phyloP scores from a whole-genome alignment of 805 yeast species.

The Metschnikowia hibisci region DNA sequence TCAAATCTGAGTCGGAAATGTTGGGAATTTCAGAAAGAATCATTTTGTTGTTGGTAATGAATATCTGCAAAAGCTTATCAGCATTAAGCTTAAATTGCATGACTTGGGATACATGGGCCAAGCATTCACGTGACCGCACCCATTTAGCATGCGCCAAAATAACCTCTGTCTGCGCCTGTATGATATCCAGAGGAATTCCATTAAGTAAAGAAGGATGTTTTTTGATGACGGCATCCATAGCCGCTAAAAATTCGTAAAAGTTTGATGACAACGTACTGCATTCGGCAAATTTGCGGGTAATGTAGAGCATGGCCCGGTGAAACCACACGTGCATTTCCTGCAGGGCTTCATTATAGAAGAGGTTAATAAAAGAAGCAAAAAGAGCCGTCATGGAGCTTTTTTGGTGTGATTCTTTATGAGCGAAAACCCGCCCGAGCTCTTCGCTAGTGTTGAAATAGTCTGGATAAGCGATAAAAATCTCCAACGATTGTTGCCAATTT shows the following conservation, averaged over 20 bases:
- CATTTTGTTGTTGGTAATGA: conserved; percentile 50
- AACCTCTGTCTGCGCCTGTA: conserved; percentile 66
- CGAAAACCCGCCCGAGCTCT: conserved; percentile 21
- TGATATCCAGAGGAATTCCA: conserved; percentile 40
- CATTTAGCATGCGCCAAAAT: conserved; percentile 45
- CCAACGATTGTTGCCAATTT: conserved; percentile 20
- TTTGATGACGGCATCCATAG: conserved; percentile 17
- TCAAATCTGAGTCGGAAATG: conserved; percentile 16
- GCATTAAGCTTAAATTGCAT: conserved; percentile 37
- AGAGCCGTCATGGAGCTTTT: conserved; percentile 28
- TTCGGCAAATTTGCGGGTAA: conserved; percentile 65
- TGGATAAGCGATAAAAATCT: conserved; percentile 14
- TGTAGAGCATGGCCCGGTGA: conserved; percentile 52
- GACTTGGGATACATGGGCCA: conserved; percentile 24
- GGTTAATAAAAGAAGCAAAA: conserved; percentile 26
- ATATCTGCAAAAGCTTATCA: conserved; percentile 58
- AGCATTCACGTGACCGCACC: conserved; percentile 17
- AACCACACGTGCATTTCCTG: conserved; percentile 46
- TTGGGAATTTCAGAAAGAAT: conserved; percentile 27
- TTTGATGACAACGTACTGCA: conserved; percentile 23
- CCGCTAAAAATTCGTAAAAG: conserved; percentile 29
- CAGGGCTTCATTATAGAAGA: conserved; percentile 18
- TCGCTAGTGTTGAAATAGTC: conserved; percentile 11
- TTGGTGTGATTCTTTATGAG: conserved; percentile 18
- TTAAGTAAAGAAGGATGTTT: conserved; percentile 23